These are phyloP conservation scores for Candida arabinofermentans DNA, from an alignment of 805 yeast genomes.

Conservation along the genomic window DNA sequence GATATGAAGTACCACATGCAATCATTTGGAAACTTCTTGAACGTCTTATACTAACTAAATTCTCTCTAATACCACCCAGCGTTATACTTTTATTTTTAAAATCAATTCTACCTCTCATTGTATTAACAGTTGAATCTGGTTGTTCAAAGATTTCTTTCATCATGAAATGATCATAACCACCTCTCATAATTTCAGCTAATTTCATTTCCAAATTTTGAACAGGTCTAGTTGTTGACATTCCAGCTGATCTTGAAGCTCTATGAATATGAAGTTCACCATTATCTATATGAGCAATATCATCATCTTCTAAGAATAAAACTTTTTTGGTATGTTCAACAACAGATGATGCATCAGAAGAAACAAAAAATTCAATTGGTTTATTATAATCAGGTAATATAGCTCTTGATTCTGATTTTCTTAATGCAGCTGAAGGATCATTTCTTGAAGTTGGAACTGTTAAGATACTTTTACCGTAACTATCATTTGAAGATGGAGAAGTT, in stretches of 20 bases:
- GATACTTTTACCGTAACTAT: slow-evolving; percentile 11
- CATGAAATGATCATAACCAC: slow-evolving; percentile 95
- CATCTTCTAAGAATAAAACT: slow-evolving; percentile 94
- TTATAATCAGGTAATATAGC: slow-evolving; percentile 94
- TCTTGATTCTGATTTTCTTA: slow-evolving; percentile 61
- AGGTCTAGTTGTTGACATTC: slow-evolving; percentile 90
- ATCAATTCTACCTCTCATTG: slow-evolving; percentile 99
- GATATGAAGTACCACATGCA: slow-evolving; percentile 99
- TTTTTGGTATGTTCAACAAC: slow-evolving; percentile 96
- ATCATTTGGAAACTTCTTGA: slow-evolving; percentile 96
- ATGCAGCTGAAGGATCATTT: slow-evolving; percentile 12
- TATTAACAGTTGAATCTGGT: slow-evolving; percentile 96
- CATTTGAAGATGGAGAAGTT: slow-evolving; percentile 20
- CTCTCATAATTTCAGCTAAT: slow-evolving; percentile 97
- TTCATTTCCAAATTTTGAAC: slow-evolving; percentile 97
- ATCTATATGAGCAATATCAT: slow-evolving; percentile 96
- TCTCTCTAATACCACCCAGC: slow-evolving; percentile 85
- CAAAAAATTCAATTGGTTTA: slow-evolving; percentile 88
- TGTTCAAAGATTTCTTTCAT: slow-evolving; percentile 98
- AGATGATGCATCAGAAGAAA: slow-evolving; percentile 96
- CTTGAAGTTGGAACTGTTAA: slow-evolving; percentile 14
- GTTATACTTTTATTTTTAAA: slow-evolving; percentile 73
- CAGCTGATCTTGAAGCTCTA: slow-evolving; percentile 84
- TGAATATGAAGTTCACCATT: slow-evolving; percentile 98
- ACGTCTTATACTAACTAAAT: slow-evolving; percentile 84